Base-by-base conservation (phyloP, 2,329 filamentous ascomycete species). In the Clarireedia monteithiana region DNA sequence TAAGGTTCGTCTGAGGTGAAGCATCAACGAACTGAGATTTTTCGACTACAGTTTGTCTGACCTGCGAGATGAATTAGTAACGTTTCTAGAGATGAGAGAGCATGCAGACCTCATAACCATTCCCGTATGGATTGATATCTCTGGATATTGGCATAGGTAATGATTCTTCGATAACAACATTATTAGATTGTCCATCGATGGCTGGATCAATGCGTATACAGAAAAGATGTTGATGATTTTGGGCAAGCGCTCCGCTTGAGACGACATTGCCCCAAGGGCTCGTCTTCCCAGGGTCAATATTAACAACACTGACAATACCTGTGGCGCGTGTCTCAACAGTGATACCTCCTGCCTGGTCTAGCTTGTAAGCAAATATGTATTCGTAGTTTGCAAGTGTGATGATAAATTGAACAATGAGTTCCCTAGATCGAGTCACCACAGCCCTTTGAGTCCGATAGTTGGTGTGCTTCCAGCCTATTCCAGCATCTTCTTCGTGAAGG, bases 321-420 rank as follows among this genome's bases (percentile, higher is more conserved):
- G 84, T 88, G 0, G 84, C 84, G 1, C 83, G 76, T 0, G 77
- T 79, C 30, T 46, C 42, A 10, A 46, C 42, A 14, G 42, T 46
- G 61, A 87, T 76, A 14, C 78, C 81, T 15, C 80, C 84, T 0
- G 80, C 77, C 52, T 83, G 82, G 65, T 85, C 79, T 58, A 88
- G 80, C 59, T 81, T 78, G 68, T 77, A 86, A 2, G 78, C 77
- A 58, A 86, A 80, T 44, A 86, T 77, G 64, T 87, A 88, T 64
- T 87, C 84, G 71, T 88, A 88, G 70, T 87, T 87, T 20, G 81
- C 80, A 1, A 87, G 75, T 0, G 84, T 88, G 59, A 84, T 80
- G 68, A 86, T 83, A 64, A 80, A 84, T 60, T 87, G 84, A 2
- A 87, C 68, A 0, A 87, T 82, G 3, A 88, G 75, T 62, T 85